These are phyloP conservation scores for Alopecurus myosuroides DNA, from an alignment of 176 grass and related monocot genomes.

Conservation along the genomic window DNA sequence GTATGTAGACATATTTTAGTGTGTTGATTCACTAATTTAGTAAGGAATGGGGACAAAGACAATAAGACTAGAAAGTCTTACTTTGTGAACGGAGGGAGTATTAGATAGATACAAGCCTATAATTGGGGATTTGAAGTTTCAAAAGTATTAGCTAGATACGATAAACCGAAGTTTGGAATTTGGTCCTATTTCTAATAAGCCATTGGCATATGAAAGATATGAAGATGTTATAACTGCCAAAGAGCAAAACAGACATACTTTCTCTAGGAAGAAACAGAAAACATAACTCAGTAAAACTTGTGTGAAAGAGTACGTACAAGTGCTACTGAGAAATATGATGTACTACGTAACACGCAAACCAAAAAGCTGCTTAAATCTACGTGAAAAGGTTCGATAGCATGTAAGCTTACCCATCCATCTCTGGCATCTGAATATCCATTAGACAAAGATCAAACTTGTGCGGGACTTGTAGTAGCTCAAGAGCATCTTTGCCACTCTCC, in stretches of 20 bases:
- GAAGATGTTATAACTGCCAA: neutral
- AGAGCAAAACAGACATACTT: neutral
- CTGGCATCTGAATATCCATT: slow-evolving; percentile 99
- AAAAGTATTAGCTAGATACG: too few relatives aligned
- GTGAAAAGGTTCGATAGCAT: neutral
- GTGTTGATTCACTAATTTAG: too few relatives aligned
- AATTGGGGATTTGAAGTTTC: neutral
- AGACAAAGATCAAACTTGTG: slow-evolving; percentile 94
- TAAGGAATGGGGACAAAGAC: too few relatives aligned
- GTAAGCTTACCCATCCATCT: slow-evolving; percentile 94
- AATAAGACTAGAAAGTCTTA: too few relatives aligned
- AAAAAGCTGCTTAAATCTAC: neutral
- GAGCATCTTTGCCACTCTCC: slow-evolving; percentile 88
- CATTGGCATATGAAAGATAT: neutral
- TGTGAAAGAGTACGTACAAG: neutral
- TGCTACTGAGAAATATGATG: neutral
- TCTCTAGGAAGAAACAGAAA: neutral
- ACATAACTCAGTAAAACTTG: neutral
- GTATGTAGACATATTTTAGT: too few relatives aligned
- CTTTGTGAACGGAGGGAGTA: too few relatives aligned
- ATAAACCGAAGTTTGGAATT: neutral
- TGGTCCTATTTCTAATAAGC: neutral
- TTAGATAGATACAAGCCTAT: neutral
- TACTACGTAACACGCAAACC: neutral
- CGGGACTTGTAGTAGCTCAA: slow-evolving; percentile 69